phyloP scores from a whole-genome alignment of 352 stramenopile species.

The Aphanomyces cochlioides region DNA sequence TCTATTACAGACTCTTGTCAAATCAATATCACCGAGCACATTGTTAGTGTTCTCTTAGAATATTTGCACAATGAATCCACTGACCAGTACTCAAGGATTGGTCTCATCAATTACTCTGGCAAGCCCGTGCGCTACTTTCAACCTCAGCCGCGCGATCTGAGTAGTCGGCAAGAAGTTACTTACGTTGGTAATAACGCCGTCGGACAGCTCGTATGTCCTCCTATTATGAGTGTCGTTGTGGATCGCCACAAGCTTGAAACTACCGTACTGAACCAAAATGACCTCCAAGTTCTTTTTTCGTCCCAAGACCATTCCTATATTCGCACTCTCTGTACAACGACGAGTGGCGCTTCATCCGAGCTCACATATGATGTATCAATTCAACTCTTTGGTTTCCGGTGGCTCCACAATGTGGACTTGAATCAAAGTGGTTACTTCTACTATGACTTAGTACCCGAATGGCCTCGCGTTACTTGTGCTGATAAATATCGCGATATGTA shows the following conservation, averaged over 20 bases:
- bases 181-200: background rate
- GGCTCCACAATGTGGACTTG: constrained; percentile 25
- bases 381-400: constrained; percentile 24
- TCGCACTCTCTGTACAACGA: background rate
- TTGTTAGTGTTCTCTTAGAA: constrained; percentile 14
- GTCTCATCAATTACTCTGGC: constrained; percentile 21
- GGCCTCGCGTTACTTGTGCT: background rate
- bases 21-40: constrained; percentile 28
- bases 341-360: background rate
- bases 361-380: constrained; percentile 26
- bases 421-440: constrained; percentile 28
- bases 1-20: constrained; percentile 12
- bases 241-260: constrained; percentile 23
- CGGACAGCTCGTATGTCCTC: constrained; percentile 12
- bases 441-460: constrained; percentile 24
- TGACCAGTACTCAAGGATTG: background rate
- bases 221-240: constrained; percentile 24
- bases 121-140: constrained; percentile 24
- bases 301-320: background rate
- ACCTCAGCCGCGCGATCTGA: constrained; percentile 2
- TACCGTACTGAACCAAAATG: constrained; percentile 24
- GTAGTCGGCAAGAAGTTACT: background rate
- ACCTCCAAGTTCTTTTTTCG: constrained; percentile 20
- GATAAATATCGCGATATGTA: too few species aligned
- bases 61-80: background rate